A percentile compares a stretch with the other conserved stretches of the same genome.
These are phyloP conservation scores for Trichoderma gracile DNA, from an alignment of 2,329 filamentous ascomycete species.

Conservation along the genomic window DNA sequence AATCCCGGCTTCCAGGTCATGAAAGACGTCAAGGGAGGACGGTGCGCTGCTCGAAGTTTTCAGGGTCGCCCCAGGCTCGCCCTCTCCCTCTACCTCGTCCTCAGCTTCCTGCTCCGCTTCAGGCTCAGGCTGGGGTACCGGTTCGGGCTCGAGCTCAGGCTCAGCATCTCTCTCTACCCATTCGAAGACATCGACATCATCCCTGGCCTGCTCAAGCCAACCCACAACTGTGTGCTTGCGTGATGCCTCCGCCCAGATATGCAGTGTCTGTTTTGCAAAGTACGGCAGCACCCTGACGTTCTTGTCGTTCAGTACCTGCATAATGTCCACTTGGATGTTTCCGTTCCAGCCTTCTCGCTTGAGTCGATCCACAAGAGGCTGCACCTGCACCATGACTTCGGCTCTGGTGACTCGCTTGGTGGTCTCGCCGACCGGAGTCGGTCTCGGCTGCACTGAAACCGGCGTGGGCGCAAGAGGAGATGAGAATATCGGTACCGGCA, in stretches of 20 bases:
- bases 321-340: not conserved
- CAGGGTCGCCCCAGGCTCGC: too few species aligned
- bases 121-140: too few species aligned
- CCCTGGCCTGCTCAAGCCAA: not conserved
- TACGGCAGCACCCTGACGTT: not conserved
- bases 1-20: not conserved
- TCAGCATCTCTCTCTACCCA: not conserved
- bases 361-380: not conserved
- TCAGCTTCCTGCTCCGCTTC: too few species aligned
- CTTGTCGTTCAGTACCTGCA: not conserved
- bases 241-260: not conserved
- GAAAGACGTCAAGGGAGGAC: not conserved
- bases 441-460: accelerated
- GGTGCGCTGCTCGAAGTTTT: too few species aligned
- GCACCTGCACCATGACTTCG: not conserved
- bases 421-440: not conserved
- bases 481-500: not conserved
- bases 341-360: not conserved
- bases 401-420: not conserved
- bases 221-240: not conserved
- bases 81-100: too few species aligned
- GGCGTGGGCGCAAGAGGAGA: not conserved
- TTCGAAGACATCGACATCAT: not conserved
- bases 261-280: not conserved
- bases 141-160: not conserved